Percentiles rank a stretch among this genome's conserved stretches.
Evolutionary conservation across 805 yeast genomes (phyloP).

Genomic region (Nakazawaea holstii): DNA sequence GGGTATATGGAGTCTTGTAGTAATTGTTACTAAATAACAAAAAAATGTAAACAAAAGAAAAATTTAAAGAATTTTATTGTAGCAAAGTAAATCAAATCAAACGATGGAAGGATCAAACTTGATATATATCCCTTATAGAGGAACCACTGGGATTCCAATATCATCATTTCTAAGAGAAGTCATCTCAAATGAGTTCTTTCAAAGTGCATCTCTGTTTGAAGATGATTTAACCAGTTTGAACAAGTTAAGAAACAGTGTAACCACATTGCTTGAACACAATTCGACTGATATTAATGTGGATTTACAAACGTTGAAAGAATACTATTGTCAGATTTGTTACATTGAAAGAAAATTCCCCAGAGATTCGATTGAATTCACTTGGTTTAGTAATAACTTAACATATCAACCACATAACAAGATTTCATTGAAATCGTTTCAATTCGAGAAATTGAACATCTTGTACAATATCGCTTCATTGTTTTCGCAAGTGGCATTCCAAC

Average conservation of each 20-base stretch:
- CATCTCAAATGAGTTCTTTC: conserved; percentile 29
- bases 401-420: conserved; percentile 45
- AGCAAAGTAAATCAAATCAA: neutral
- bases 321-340: conserved; percentile 39
- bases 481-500: conserved; percentile 48
- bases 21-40: neutral
- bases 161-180: neutral
- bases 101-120: conserved; percentile 8
- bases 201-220: conserved; percentile 25
- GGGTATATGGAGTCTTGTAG: neutral
- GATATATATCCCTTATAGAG: conserved; percentile 11
- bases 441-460: conserved; percentile 57
- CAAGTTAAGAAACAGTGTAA: conserved; percentile 36
- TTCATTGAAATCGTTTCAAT: conserved; percentile 40
- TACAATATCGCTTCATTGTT: conserved; percentile 67
- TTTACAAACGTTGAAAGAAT: conserved; percentile 33
- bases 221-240: conserved; percentile 33
- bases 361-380: conserved; percentile 54
- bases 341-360: conserved; percentile 57
- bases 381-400: conserved; percentile 65
- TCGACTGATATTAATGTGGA: conserved; percentile 24
- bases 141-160: conserved; percentile 9
- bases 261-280: conserved; percentile 23
- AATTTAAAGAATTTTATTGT: neutral
- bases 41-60: neutral